Evolutionary conservation across 371 early-diverging fungal species (phyloP), one percentile per base, ranked within the genome.

Genomic region (Zopfochytrium polystomum): DNA sequence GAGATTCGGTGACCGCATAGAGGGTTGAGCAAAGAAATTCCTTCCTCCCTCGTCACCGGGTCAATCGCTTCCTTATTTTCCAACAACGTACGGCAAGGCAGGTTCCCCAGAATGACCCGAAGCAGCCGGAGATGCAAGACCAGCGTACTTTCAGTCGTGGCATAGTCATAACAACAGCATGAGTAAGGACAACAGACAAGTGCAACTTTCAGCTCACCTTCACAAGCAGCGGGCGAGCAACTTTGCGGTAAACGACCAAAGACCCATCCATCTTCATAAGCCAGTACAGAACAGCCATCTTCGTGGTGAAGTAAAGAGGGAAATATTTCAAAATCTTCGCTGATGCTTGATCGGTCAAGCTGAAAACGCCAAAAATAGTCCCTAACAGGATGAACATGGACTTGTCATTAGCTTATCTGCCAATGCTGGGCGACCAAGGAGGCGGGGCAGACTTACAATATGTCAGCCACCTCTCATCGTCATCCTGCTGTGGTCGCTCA

Each of bases 401-500:
- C 9, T 43, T 27, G 15, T 45, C 11, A 9, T 23, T 23, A 18
- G 15, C 23, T 56, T 11, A 20, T 42, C 30, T 43, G 20, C 43
- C 42, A 56, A 11, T 27, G 51, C 5, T 3, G 53, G 30, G n/a
- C 18, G 3, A 56, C 9, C 13, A 22, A 58, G 49, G 50, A 42
- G 25, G n/a, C n/a, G n/a, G n/a, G n/a, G n/a, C n/a, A 55, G 13
- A 63, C 73, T 65, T 58, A 78, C 79, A 79, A 55, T 79, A 79
- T n/a, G 77, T 76, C 53, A 76, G 55, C 73, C 73, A 72, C 50
- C 74, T 34, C 63, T 76, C 77, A 58, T 75, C 78, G 43, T 79
- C 77, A 49, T 76, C 70, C 23, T 46, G 42, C 20, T 61, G 45
- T 11, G 76, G 76, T 25, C 68, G 45, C 62, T 79, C 79, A 20